These are phyloP conservation scores for Globisporangium iwayamae DNA, from an alignment of 352 stramenopile species.

Conservation along the genomic window DNA sequence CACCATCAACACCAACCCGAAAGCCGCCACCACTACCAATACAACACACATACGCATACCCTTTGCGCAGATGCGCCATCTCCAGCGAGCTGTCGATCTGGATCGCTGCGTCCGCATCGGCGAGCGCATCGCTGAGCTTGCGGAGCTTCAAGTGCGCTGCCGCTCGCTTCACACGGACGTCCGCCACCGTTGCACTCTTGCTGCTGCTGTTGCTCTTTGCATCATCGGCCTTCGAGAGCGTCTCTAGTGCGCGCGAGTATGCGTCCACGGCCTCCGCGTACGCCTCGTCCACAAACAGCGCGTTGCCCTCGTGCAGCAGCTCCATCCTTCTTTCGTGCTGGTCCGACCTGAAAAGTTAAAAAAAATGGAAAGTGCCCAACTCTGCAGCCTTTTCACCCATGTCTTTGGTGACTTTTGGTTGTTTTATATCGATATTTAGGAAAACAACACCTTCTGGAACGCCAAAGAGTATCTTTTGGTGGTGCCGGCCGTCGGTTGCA, in stretches of 20 bases:
- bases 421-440: not conserved
- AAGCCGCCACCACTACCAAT: not conserved
- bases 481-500: too few relatives aligned
- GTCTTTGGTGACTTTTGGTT: too few relatives aligned
- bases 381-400: too few relatives aligned
- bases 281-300: constrained; percentile 80
- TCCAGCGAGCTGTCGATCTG: constrained; percentile 43
- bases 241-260: constrained; percentile 48
- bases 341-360: not conserved
- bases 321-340: constrained; percentile 38
- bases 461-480: not conserved
- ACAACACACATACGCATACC: constrained; percentile 28
- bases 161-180: constrained; percentile 65
- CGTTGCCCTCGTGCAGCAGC: constrained; percentile 69
- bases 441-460: not conserved
- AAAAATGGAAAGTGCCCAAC: constrained; percentile 2
- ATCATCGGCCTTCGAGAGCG: constrained; percentile 12
- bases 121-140: constrained; percentile 47
- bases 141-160: constrained; percentile 68
- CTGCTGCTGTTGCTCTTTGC: constrained; percentile 13
- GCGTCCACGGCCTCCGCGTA: constrained; percentile 56
- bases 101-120: constrained; percentile 47
- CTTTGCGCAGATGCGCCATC: constrained; percentile 70
- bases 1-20: not conserved
- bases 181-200: constrained; percentile 15